phyloP scores from a whole-genome alignment of 371 early-diverging fungal species.

The Parasitella parasitica region DNA sequence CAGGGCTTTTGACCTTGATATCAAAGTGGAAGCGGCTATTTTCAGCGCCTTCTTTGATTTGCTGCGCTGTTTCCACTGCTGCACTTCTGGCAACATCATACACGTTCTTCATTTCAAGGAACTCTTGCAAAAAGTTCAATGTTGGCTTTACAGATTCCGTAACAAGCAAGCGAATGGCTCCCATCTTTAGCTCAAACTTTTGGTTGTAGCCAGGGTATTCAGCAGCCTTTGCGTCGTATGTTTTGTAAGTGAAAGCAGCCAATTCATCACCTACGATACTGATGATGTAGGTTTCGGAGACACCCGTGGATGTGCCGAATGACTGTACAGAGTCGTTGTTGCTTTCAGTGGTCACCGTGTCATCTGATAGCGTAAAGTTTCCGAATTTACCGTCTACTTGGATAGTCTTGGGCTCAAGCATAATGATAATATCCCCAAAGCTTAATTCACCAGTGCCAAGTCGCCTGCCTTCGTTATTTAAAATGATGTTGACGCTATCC shows the following conservation, averaged over 20 bases:
- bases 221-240: slow-evolving; percentile 43
- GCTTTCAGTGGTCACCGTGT: slow-evolving; percentile 12
- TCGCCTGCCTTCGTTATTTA: slow-evolving; percentile 63
- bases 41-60: slow-evolving; percentile 55
- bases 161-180: slow-evolving; percentile 63
- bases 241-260: slow-evolving; percentile 73
- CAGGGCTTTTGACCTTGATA: slow-evolving; percentile 83
- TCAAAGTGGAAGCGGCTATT: slow-evolving; percentile 73
- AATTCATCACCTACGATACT: slow-evolving; percentile 75
- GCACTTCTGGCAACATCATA: slow-evolving; percentile 87
- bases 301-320: neutral
- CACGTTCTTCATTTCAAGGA: slow-evolving; percentile 85
- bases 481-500: slow-evolving; percentile 62
- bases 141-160: slow-evolving; percentile 55
- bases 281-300: slow-evolving; percentile 51
- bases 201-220: slow-evolving; percentile 73
- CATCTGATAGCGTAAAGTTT: slow-evolving; percentile 66
- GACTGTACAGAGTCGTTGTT: neutral
- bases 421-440: slow-evolving; percentile 54
- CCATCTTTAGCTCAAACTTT: slow-evolving; percentile 60
- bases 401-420: slow-evolving; percentile 48
- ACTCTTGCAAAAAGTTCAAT: slow-evolving; percentile 66
- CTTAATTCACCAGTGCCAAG: slow-evolving; percentile 67
- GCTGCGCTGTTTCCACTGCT: slow-evolving; percentile 78
- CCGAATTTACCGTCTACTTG: slow-evolving; percentile 71